Evolutionary conservation across 2,329 filamentous ascomycete genomes (phyloP), one percentile per base, ranked within the genome.

Genomic region (Plectosphaerella plurivora): DNA sequence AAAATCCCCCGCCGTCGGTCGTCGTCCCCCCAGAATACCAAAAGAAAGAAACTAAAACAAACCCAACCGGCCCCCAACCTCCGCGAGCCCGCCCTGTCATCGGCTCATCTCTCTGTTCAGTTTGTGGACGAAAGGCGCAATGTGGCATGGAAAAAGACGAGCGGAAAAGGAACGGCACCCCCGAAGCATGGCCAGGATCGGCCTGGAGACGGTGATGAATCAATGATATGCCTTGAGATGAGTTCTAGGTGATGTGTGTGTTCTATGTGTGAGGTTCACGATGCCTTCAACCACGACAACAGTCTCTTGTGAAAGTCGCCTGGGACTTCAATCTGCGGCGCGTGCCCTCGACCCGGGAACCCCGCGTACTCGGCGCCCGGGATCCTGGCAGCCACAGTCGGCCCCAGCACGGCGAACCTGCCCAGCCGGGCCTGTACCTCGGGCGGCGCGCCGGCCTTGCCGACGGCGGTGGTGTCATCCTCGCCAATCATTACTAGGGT

Each of bases 391-490:
- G 69, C 70, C 0, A 74, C 71, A 53, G 71, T 58, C n/a, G 71
- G 72, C 0, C 78, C 78, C 11, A 83, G 62, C 4, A 76, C 61
- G 47, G 74, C 66, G 54, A 79, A 82, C 56, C 75, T 71, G 0
- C 78, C 79, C 14, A 82, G 59, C 57, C 63, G 65, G 6, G 64
- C 68, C 44, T 73, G 69, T 14, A 79, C 71, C 2, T 69, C 69
- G 0, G 69, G 66, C 0, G 73, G 67, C 11, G 73, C 68, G 77
- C 78, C 82, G 49, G 72, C 69, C 59, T 77, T 77, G 0, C 79
- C 79, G 47, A 82, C 77, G 15, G 78, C 79, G 3, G 79, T 82
- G 37, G 68, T 77, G 54, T 82, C 79, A 60, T 74, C 73, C 33
- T 73, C 72, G 1, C 78, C 78, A 47, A 80, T 69, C 48, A 82